Evolutionary conservation across 495 filamentous ascomycete species (phyloP), one percentile per base, ranked within the genome.

Genomic region (Hypoxylon fragiforme): DNA sequence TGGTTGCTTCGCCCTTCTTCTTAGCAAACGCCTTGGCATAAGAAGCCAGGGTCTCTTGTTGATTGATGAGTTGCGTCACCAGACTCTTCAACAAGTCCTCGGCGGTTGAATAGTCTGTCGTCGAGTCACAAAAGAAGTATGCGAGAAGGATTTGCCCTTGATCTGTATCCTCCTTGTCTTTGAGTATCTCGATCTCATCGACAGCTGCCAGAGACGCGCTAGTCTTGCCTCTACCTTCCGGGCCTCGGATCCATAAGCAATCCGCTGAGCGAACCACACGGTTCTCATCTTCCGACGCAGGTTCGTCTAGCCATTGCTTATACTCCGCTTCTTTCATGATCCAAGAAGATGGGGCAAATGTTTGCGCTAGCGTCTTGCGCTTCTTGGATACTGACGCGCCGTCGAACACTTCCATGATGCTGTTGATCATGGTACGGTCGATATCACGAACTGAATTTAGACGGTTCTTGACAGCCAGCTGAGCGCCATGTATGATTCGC

Each of bases 71-170:
- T 45, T 73, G 72, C 32, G 55, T 53, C 7, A 73, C 47, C 18
- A 73, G 45, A 24, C 62, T 71, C 44, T 68, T 74, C 9, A 74
- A 59, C 13, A 74, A 35, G 11, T 74, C 69, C 44, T 74, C 72
- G 0, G 71, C 70, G 0, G 65, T 70, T 18, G 43, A 60, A 35
- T 55, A 67, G 30, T 73, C 69, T 12, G 54, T 14, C 0, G 46
- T 50, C 9, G 57, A 28, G 13, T 73, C 71, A 46, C 72, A 74
- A 45, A 74, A 74, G 57, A 66, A 71, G 43, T 72, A 72, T 0
- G 62, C 71, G 24, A 73, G 64, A 7, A 73, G 47, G 26, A 66
- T 60, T 14, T 55, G 49, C 11, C 54, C 53, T 40, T 64, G 41
- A 21, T 39, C 48, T 3, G 54, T 45, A 26, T 60, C 49, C 15